These are phyloP conservation scores for Serendipita sp. DNA, from an alignment of 768 basidiomycete genomes.

Conservation along the genomic window DNA sequence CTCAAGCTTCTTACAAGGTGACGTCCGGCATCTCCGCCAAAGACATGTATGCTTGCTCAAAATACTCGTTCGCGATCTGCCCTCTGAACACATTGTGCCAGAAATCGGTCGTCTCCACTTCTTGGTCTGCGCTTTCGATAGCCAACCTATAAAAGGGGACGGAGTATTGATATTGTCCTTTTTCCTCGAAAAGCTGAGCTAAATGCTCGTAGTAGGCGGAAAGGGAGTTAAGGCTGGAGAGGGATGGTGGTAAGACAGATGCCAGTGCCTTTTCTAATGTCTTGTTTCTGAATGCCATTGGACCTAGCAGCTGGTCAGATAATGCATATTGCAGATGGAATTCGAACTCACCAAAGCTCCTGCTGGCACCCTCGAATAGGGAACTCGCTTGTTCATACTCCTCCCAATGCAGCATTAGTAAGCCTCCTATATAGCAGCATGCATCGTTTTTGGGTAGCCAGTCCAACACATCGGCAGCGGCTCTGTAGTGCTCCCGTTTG, in stretches of 20 bases:
- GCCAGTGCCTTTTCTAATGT: conserved; percentile 42
- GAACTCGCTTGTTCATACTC: conserved; percentile 56
- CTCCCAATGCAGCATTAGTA: conserved; percentile 47
- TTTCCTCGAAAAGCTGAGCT: conserved; percentile 53
- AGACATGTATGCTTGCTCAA: conserved; percentile 76
- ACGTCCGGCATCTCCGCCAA: conserved; percentile 59
- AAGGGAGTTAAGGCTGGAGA: conserved; percentile 35
- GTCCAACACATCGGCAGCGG: conserved; percentile 46
- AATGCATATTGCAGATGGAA: neutral
- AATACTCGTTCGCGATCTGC: conserved; percentile 51
- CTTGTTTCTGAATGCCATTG: neutral
- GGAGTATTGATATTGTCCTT: conserved; percentile 38
- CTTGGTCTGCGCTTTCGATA: conserved; percentile 44
- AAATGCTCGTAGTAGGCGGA: conserved; percentile 66
- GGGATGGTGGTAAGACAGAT: conserved; percentile 37
- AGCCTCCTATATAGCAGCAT: conserved; percentile 53
- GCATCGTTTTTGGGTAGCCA: conserved; percentile 70
- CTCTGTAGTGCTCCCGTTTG: conserved; percentile 40
- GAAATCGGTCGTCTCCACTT: conserved; percentile 42
- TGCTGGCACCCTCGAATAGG: conserved; percentile 56
- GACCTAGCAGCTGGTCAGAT: conserved; percentile 10
- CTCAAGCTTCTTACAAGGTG: conserved; percentile 44
- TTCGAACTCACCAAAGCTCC: conserved; percentile 46
- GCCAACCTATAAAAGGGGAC: conserved; percentile 65
- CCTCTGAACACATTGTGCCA: conserved; percentile 71